phyloP scores from a whole-genome alignment of 495 filamentous ascomycete species.

The Astrothelium macrocarpum region DNA sequence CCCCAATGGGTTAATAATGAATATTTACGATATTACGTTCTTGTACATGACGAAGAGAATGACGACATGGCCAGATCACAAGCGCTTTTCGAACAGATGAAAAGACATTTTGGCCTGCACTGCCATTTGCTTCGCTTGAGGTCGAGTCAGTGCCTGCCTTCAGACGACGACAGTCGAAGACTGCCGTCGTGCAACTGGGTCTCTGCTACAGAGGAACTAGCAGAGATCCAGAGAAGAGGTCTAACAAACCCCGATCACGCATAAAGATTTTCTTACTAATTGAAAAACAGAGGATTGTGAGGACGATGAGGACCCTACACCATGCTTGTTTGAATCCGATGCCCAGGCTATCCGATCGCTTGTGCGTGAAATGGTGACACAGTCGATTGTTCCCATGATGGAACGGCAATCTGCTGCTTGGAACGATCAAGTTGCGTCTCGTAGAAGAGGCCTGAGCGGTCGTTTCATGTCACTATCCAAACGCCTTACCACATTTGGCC shows the following conservation, averaged over 20 bases:
- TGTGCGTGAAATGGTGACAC: constrained; percentile 83
- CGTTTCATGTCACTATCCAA: constrained; percentile 88
- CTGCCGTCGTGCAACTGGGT: constrained; percentile 79
- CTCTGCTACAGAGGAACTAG: constrained; percentile 75
- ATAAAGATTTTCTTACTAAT: constrained; percentile 10
- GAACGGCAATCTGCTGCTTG: constrained; percentile 79
- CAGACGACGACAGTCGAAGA: constrained; percentile 82
- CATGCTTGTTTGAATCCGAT: constrained; percentile 87
- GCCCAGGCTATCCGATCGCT: constrained; percentile 76
- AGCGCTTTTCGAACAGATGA: constrained; percentile 91
- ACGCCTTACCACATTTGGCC: constrained; percentile 65
- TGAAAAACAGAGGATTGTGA: constrained; percentile 31
- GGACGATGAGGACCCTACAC: constrained; percentile 59
- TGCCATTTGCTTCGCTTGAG: constrained; percentile 84
- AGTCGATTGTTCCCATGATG: constrained; percentile 90
- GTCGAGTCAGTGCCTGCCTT: constrained; percentile 73
- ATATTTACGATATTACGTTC: constrained; percentile 87
- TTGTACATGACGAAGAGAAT: constrained; percentile 93
- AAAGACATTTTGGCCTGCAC: constrained; percentile 88
- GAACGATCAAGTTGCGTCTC: constrained; percentile 96
- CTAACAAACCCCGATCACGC: not conserved
- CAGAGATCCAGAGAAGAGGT: constrained; percentile 56
- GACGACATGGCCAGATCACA: constrained; percentile 87
- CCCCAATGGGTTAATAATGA: constrained; percentile 81
- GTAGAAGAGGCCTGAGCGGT: constrained; percentile 74